phyloP scores from a whole-genome alignment of 495 filamentous ascomycete species.

The Tuber umbilicatum region DNA sequence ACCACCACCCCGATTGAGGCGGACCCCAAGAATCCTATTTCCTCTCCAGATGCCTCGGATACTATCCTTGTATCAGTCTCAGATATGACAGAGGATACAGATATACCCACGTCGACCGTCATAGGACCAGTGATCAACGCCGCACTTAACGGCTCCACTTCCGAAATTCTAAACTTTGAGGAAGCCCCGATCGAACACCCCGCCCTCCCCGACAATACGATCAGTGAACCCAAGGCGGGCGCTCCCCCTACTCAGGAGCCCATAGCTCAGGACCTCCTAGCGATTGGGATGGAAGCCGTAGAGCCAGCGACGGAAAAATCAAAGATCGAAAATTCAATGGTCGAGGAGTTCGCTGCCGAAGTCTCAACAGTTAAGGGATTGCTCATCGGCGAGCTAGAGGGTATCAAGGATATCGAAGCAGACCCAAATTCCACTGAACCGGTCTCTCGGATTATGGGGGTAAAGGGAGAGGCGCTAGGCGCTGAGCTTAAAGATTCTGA shows the following conservation, averaged over 20 bases:
- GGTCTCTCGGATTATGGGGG: constrained; percentile 2
- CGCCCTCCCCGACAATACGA: not conserved
- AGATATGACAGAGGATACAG: not conserved
- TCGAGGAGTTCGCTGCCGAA: not conserved
- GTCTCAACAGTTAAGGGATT: not conserved
- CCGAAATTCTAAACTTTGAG: not conserved
- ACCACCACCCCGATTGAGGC: not conserved
- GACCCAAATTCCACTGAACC: not conserved
- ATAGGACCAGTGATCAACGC: not conserved
- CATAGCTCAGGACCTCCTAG: not conserved
- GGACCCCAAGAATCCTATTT: not conserved
- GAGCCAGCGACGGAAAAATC: not conserved
- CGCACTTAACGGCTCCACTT: not conserved
- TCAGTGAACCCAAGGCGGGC: not conserved
- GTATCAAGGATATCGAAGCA: not conserved
- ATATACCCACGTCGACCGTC: not conserved
- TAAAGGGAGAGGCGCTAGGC: constrained; percentile 8
- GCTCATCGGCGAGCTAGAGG: not conserved
- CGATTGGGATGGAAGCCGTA: not conserved
- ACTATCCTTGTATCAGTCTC: not conserved
- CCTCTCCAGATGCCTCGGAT: not conserved
- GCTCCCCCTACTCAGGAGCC: not conserved
- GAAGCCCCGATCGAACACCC: not conserved
- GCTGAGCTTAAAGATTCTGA: constrained; percentile 3
- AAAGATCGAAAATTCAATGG: not conserved